Evolutionary conservation across 352 stramenopile species (phyloP).

Genomic region (Pythium pyrilobum): DNA sequence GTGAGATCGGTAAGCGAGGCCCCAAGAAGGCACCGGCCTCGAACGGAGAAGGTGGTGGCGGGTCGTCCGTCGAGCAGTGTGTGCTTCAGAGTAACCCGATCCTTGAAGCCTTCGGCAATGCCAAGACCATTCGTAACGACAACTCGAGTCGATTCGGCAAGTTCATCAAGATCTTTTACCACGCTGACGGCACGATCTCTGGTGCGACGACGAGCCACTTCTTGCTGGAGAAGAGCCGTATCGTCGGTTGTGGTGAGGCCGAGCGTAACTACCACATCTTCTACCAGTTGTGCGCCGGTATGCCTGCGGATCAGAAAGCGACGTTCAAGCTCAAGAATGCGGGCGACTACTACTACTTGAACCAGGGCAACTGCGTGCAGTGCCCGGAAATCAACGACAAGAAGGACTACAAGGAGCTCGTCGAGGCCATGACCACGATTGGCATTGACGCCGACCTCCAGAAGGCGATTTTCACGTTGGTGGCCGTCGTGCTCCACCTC

Average conservation of each 20-base stretch:
- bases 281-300: constrained; percentile 93
- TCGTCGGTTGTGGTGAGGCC: constrained; percentile 88
- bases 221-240: constrained; percentile 97
- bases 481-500: constrained; percentile 96
- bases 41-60: constrained; percentile 18
- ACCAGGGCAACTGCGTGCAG: constrained; percentile 91
- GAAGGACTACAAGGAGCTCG: constrained; percentile 91
- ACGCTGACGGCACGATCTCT: constrained; percentile 86
- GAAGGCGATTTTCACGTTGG: constrained; percentile 93
- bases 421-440: constrained; percentile 91
- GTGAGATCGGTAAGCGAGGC: constrained; percentile 78
- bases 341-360: constrained; percentile 91
- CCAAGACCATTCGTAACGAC: constrained; percentile 94
- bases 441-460: constrained; percentile 87
- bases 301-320: constrained; percentile 62
- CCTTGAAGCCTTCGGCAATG: constrained; percentile 91
- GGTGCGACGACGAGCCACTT: constrained; percentile 96
- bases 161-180: constrained; percentile 95
- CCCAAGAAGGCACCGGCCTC: constrained; percentile 55
- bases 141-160: constrained; percentile 96
- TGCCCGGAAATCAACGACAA: constrained; percentile 94
- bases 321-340: constrained; percentile 80
- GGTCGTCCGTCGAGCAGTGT: constrained; percentile 85
- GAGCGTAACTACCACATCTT: constrained; percentile 99
- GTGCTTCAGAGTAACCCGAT: constrained; percentile 91